Base-by-base conservation (phyloP, 352 stramenopile genomes). In the Phytopythium cucurbitacearum region DNA sequence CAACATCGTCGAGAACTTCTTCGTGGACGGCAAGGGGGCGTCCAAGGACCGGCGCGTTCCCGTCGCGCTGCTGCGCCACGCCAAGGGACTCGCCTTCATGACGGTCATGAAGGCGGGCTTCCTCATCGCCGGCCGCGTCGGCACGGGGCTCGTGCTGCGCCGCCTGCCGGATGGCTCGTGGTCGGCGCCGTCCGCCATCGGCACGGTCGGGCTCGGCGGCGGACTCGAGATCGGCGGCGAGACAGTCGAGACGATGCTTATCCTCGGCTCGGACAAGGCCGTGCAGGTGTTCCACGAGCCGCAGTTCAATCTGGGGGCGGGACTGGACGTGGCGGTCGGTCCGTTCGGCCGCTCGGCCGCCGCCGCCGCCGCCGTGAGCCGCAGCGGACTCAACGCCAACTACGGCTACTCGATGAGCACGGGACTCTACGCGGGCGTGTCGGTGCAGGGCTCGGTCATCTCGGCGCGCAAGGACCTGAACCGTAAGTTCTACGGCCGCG, bases 351-450 rank as follows among this genome's bases (percentile, higher is more conserved):
- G 85, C 15, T 76, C 73, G 9, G 71, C 65, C 0, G 64, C 50
- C 9, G 60, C 82, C 0, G 83, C 89, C 35, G 85, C 71, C 0
- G 71, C 60, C 2, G 51, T 49, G 53, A 64, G 64, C 38, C 65
- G 56, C 6, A 60, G 60, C 46, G 65, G 79, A 48, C 41, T 80
- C 78, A 65, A 87, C 73, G 49, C 75, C 5, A 95, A 96, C 57
- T 96, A 94, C 65, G 92, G 82, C 35, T 97, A 97, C 59, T 87
- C 67, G 37, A 64, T 92, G 12, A 85, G 67, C 44, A 92, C 89
- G 51, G 87, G 85, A 12, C 57, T 96, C 28, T 96, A 94, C 59
- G 84, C 75, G 3, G 87, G 87, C 16, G 64, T 95, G 35, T 91
- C 76, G 3, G 59, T 96, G 34, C 83, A 94, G 57, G 87, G 87